Conservation (phyloP, 306 rosid genomes). For the Vigna hirtella region DNA sequence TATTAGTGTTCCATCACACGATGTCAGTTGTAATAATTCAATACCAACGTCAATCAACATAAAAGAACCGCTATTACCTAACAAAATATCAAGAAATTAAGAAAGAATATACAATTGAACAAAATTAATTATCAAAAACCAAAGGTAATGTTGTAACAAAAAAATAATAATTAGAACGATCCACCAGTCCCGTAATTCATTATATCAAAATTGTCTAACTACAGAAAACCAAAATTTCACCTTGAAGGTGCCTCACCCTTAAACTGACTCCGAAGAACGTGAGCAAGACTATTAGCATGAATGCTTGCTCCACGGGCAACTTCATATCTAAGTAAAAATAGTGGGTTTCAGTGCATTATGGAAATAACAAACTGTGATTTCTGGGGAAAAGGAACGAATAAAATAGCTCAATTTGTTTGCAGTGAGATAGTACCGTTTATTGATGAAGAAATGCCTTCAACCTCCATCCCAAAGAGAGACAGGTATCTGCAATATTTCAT, state of each 20-base stretch:
- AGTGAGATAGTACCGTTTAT: constrained; percentile 45
- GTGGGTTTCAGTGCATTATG: constrained; percentile 16
- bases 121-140: constrained; percentile 60
- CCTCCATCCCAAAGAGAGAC: constrained; percentile 42
- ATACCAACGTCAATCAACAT: constrained; percentile 37
- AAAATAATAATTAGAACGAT: constrained; percentile 43
- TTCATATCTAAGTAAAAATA: constrained; percentile 12
- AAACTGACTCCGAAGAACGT: constrained; percentile 49
- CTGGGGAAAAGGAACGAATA: not conserved
- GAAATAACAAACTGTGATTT: constrained; percentile 2
- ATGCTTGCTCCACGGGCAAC: constrained; percentile 13
- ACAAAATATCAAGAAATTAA: constrained; percentile 30
- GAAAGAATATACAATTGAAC: constrained; percentile 65
- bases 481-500: constrained; percentile 44
- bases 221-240: constrained; percentile 58
- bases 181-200: constrained; percentile 53
- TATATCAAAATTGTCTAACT: constrained; percentile 61
- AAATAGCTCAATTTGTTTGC: constrained; percentile 6
- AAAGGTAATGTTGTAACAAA: constrained; percentile 44
- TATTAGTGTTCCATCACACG: constrained; percentile 20
- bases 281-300: constrained; percentile 44
- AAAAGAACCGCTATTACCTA: constrained; percentile 17
- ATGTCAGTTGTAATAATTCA: constrained; percentile 36
- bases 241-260: constrained; percentile 52
- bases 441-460: constrained; percentile 39